Evolutionary conservation across 805 yeast genomes (phyloP).

Genomic region (Nadsonia fulvescens): DNA sequence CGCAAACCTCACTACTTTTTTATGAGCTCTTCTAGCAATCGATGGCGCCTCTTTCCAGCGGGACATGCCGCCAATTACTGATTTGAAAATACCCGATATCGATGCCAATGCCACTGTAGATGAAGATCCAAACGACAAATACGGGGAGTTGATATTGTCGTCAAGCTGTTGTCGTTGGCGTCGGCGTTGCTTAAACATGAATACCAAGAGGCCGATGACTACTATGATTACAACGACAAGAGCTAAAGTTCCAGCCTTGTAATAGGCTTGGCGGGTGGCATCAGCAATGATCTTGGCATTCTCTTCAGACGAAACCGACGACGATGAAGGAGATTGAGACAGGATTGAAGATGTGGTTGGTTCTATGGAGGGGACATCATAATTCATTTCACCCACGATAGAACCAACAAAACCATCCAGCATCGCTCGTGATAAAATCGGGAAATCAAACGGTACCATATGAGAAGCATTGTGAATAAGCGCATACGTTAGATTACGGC

Average conservation of each 20-base stretch:
- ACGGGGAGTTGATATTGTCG: too few relatives aligned
- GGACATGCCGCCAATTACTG: conserved; percentile 9
- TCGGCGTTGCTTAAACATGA: conserved; percentile 11
- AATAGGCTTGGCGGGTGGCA: conserved; percentile 21
- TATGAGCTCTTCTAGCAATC: too few relatives aligned
- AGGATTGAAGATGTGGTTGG: not conserved
- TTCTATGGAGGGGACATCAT: conserved; percentile 1
- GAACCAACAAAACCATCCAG: conserved; percentile 28
- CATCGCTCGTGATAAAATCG: conserved; percentile 51
- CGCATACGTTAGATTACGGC: conserved; percentile 60
- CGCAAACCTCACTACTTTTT: too few relatives aligned
- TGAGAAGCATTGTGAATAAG: conserved; percentile 66
- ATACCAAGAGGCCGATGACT: too few relatives aligned
- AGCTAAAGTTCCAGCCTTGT: conserved; percentile 21
- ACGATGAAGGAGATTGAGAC: not conserved
- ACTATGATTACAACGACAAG: conserved; percentile 18
- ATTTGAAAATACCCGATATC: conserved; percentile 7
- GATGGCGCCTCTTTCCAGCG: too few relatives aligned
- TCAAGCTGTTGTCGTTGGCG: too few relatives aligned
- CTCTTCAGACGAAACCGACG: conserved; percentile 6
- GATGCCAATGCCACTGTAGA: conserved; percentile 3
- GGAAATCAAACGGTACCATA: conserved; percentile 81
- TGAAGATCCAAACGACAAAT: too few relatives aligned
- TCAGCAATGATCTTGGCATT: conserved; percentile 14
- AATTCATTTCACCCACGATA: conserved; percentile 5